A percentile compares a stretch with the other conserved stretches of the same genome.
Conservation (phyloP, 768 basidiomycete genomes). For the Piloderma croceum region DNA sequence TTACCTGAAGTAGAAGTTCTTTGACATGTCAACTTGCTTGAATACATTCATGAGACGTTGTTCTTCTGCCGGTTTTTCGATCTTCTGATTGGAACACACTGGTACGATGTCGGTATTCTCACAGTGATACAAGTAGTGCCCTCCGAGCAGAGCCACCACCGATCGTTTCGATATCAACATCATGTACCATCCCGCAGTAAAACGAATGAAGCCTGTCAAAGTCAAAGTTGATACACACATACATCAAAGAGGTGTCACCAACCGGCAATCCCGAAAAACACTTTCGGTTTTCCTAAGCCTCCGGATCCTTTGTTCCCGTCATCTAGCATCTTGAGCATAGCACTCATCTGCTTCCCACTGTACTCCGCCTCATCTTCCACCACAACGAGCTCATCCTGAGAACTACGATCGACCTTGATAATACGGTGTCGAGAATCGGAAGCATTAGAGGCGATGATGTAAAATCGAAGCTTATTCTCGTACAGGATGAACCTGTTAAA, state of each 20-base stretch:
- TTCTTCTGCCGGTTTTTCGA: conserved; percentile 86
- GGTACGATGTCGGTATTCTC: conserved; percentile 85
- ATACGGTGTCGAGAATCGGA: conserved; percentile 86
- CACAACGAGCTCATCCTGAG: conserved; percentile 65
- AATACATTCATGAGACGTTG: conserved; percentile 85
- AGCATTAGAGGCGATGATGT: conserved; percentile 85
- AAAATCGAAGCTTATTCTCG: conserved; percentile 88
- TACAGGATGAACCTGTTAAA: conserved; percentile 87
- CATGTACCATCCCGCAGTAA: conserved; percentile 96
- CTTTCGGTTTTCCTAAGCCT: conserved; percentile 72
- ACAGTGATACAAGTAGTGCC: conserved; percentile 95
- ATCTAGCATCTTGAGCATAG: conserved; percentile 90
- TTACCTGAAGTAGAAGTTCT: conserved; percentile 98
- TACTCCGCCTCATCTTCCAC: conserved; percentile 89
- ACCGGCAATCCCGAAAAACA: conserved; percentile 84
- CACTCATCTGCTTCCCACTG: conserved; percentile 82
- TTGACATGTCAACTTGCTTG: conserved; percentile 96
- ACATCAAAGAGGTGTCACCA: conserved; percentile 11
- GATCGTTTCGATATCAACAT: conserved; percentile 85
- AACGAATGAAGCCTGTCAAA: conserved; percentile 76
- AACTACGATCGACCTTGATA: conserved; percentile 88
- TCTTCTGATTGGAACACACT: conserved; percentile 70
- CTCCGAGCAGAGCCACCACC: conserved; percentile 89
- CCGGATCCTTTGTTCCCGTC: conserved; percentile 89
- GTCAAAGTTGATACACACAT: conserved; percentile 1